Conservation (phyloP, 2,329 filamentous ascomycete genomes). For the Septoria linicola region DNA sequence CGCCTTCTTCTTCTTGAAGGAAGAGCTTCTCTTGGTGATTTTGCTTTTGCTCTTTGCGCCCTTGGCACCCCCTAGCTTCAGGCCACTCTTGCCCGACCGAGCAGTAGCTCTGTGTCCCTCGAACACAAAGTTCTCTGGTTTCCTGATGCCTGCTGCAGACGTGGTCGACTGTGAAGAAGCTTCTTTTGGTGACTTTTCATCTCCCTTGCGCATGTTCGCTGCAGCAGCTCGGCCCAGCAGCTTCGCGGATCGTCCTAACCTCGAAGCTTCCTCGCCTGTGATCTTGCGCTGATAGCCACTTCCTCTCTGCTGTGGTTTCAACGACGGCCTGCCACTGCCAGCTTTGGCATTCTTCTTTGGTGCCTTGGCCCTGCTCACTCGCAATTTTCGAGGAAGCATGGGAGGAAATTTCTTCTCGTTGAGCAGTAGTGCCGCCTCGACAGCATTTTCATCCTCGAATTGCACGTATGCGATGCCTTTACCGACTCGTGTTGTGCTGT, state of each 20-base stretch:
- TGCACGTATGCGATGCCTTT: constrained; percentile 98
- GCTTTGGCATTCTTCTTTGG: constrained; percentile 51
- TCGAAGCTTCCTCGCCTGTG: constrained; percentile 67
- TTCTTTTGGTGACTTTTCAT: constrained; percentile 6
- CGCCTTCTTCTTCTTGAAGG: constrained; percentile 44
- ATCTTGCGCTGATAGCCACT: constrained; percentile 66
- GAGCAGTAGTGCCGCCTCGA: constrained; percentile 85
- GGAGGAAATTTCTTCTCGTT: constrained; percentile 92
- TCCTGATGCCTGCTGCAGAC: constrained; percentile 45
- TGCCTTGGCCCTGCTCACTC: constrained; percentile 83
- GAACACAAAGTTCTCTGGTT: constrained; percentile 72
- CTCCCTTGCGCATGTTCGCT: constrained; percentile 38
- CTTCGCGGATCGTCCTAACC: constrained; percentile 70
- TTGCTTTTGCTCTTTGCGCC: constrained; percentile 44
- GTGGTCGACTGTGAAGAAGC: background rate
- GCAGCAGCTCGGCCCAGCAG: constrained; percentile 70
- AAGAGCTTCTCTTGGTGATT: constrained; percentile 46
- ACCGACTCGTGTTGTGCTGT: constrained; percentile 84
- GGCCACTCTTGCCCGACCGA: constrained; percentile 63
- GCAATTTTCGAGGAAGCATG: constrained; percentile 82
- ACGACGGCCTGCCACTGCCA: constrained; percentile 31
- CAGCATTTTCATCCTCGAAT: constrained; percentile 81
- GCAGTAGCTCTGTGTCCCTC: constrained; percentile 73
- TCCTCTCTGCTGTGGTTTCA: constrained; percentile 23
- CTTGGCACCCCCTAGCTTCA: constrained; percentile 57